A percentile compares a stretch with the other conserved stretches of the same genome.
Conservation (phyloP, 2,329 filamentous ascomycete species). For the Diaporthe sp. region DNA sequence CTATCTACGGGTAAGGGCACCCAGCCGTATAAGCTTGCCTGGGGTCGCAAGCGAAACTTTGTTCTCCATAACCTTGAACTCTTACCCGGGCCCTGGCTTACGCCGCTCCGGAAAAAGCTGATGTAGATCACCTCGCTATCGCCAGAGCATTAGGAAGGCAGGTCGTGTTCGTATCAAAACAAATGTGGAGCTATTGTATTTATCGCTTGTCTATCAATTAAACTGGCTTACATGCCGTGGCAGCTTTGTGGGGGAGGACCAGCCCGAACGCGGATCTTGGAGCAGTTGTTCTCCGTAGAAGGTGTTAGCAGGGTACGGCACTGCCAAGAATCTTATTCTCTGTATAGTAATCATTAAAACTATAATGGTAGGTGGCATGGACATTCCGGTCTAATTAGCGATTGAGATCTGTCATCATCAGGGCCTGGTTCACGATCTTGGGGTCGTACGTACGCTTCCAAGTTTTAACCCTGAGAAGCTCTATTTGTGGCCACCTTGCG, state of each 20-base stretch:
- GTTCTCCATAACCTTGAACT: slow-evolving; percentile 7
- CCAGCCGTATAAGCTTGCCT: not conserved
- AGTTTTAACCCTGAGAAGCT: not conserved
- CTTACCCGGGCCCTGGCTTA: not conserved
- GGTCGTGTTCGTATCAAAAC: not conserved
- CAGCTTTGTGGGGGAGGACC: too few species aligned
- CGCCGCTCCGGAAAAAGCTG: not conserved
- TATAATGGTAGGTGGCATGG: not conserved
- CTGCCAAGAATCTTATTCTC: not conserved
- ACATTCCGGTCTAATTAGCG: not conserved
- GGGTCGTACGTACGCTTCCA: not conserved
- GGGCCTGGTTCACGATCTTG: not conserved
- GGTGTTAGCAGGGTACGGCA: not conserved
- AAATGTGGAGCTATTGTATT: not conserved
- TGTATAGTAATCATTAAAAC: not conserved
- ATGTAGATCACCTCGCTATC: not conserved
- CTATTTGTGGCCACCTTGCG: too few species aligned
- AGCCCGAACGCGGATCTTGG: not conserved
- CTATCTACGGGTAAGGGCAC: not conserved
- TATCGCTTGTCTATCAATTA: not conserved
- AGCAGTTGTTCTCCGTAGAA: too few species aligned
- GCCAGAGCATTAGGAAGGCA: not conserved
- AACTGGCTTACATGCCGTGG: not conserved
- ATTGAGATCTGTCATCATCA: not conserved
- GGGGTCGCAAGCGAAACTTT: slow-evolving; percentile 16